A percentile compares a stretch with the other conserved stretches of the same genome.
These are phyloP conservation scores for Vitis rupestris DNA, from an alignment of 164 flowering plant species.

Conservation along the genomic window DNA sequence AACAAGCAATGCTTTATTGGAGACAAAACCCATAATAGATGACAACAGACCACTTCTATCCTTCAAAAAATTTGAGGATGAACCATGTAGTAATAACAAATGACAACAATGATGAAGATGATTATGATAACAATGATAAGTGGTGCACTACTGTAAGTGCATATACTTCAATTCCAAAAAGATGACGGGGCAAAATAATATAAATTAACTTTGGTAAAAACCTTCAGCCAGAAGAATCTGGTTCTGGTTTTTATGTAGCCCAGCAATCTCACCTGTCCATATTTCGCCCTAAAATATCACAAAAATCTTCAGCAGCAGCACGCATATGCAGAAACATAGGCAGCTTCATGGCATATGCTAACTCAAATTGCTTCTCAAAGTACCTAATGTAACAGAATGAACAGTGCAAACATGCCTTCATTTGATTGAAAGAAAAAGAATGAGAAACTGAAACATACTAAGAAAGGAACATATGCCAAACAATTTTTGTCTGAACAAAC, in stretches of 20 bases:
- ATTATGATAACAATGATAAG: no score
- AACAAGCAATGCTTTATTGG: no score
- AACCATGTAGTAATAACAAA: no score
- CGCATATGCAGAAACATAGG: conserved; percentile 99
- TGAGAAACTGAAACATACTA: not conserved
- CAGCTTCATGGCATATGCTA: conserved; percentile 73
- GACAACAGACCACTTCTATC: no score
- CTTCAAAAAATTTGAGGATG: no score
- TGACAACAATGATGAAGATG: no score
- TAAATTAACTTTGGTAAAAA: no score
- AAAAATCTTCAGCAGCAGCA: conserved; percentile 91
- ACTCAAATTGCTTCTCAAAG: conserved; percentile 95
- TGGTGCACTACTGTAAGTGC: not conserved
- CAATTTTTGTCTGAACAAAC: not conserved
- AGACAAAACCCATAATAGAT: no score
- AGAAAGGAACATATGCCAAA: not conserved
- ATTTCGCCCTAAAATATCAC: conserved; percentile 68
- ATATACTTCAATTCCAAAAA: not conserved
- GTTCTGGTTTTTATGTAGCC: not conserved
- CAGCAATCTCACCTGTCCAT: conserved; percentile 50
- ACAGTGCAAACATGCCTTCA: not conserved
- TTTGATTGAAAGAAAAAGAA: not conserved
- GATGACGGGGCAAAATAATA: no score
- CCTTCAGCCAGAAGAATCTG: not conserved
- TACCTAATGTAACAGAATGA: conserved; percentile 43